Conservation (phyloP, 805 yeast genomes). For the Starmerella roubikii region DNA sequence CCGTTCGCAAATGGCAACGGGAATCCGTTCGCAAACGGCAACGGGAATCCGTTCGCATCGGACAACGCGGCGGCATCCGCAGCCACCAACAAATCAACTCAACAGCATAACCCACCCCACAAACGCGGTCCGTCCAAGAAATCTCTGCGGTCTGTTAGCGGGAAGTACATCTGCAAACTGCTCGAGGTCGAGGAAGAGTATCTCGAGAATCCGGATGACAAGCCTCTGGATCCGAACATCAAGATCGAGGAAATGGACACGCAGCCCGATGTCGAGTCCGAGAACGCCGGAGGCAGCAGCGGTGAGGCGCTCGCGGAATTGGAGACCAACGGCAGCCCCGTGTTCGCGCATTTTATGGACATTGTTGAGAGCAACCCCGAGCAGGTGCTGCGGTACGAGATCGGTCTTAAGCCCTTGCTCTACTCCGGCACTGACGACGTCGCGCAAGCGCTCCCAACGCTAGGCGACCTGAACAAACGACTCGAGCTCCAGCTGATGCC, state of each 20-base stretch:
- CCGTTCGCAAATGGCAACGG: conserved; percentile 13
- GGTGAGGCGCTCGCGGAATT: conserved; percentile 14
- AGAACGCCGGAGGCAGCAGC: conserved; percentile 8
- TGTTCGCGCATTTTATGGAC: conserved; percentile 66
- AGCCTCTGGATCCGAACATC: conserved; percentile 19
- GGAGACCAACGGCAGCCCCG: conserved; percentile 35
- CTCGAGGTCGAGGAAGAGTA: conserved; percentile 62
- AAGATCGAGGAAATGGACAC: conserved; percentile 35
- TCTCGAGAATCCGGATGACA: conserved; percentile 34
- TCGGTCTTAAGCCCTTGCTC: conserved; percentile 64
- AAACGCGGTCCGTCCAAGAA: conserved; percentile 1
- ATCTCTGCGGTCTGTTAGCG: conserved; percentile 24
- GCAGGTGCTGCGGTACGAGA: conserved; percentile 76
- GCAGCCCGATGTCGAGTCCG: conserved; percentile 26
- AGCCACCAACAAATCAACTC: background rate
- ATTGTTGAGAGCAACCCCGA: conserved; percentile 67
- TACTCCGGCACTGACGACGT: conserved; percentile 48
- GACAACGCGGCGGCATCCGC: background rate
- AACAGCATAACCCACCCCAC: background rate
- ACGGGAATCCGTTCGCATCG: background rate
- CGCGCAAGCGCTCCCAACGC: conserved; percentile 33
- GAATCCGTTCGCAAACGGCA: background rate
- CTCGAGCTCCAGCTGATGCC: conserved; percentile 94
- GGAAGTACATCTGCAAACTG: conserved; percentile 51
- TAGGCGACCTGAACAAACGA: conserved; percentile 29